Conservation (phyloP, 2,329 filamentous ascomycete species). For the Pseudocercospora eumusae region DNA sequence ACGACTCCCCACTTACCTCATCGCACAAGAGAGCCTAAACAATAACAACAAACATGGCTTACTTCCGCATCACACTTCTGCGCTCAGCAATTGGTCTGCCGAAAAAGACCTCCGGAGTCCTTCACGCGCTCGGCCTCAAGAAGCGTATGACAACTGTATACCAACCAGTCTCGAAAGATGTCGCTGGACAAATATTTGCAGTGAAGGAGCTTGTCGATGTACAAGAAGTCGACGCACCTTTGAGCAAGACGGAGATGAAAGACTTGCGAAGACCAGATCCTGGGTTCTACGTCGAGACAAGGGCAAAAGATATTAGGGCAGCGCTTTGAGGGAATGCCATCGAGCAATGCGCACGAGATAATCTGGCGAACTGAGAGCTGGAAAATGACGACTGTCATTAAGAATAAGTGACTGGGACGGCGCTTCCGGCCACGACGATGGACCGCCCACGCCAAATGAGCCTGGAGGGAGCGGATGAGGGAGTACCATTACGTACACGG, state of each 20-base stretch:
- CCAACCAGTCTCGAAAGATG: slow-evolving; percentile 76
- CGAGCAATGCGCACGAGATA: background rate
- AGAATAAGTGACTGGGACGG: background rate
- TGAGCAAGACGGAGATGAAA: slow-evolving; percentile 70
- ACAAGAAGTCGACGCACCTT: slow-evolving; percentile 67
- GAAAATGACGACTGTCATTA: too few relatives aligned
- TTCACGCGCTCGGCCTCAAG: slow-evolving; percentile 80
- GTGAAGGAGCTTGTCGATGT: slow-evolving; percentile 91
- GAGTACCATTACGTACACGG: background rate
- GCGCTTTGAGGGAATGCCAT: background rate
- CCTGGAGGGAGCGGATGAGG: background rate
- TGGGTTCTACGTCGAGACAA: slow-evolving; percentile 77
- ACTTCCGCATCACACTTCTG: slow-evolving; percentile 88
- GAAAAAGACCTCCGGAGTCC: slow-evolving; percentile 73
- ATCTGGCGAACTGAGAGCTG: background rate
- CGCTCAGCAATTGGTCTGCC: slow-evolving; percentile 86
- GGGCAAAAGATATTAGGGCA: slow-evolving; percentile 30
- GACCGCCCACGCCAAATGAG: background rate
- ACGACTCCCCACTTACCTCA: background rate
- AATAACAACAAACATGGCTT: slow-evolving; percentile 46
- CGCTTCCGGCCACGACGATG: background rate
- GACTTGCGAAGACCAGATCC: slow-evolving; percentile 70
- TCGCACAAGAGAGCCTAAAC: slow-evolving; percentile 53
- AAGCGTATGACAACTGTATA: slow-evolving; percentile 86
- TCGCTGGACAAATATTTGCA: slow-evolving; percentile 88